Conservation (phyloP, 2,329 filamentous ascomycete genomes). For the Aspergillus terreus region DNA sequence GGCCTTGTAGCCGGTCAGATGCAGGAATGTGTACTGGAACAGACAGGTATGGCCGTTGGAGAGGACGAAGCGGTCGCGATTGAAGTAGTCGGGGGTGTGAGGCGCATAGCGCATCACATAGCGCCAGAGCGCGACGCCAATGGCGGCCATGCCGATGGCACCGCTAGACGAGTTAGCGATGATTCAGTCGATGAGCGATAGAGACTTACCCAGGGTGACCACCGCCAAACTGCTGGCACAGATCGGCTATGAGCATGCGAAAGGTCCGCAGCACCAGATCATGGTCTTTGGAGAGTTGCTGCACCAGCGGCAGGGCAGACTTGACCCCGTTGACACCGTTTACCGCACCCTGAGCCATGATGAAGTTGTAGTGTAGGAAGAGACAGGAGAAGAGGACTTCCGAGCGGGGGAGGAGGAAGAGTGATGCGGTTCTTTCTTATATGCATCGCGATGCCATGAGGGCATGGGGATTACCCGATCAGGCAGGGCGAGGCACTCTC, state of each 20-base stretch:
- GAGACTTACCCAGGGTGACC: conserved; percentile 60
- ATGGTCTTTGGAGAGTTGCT: conserved; percentile 25
- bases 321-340: conserved; percentile 9
- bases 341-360: conserved; percentile 17
- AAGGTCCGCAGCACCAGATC: conserved; percentile 59
- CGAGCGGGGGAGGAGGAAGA: too few relatives aligned
- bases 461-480: conserved; percentile 10
- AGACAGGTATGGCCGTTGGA: conserved; percentile 40
- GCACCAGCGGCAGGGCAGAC: conserved; percentile 18
- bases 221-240: conserved; percentile 67
- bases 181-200: background rate
- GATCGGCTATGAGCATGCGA: conserved; percentile 61
- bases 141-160: conserved; percentile 44
- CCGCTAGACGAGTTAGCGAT: conserved; percentile 31
- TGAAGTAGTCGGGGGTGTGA: conserved; percentile 37
- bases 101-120: conserved; percentile 43
- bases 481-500: conserved; percentile 14
- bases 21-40: conserved; percentile 30
- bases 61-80: conserved; percentile 44
- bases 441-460: background rate
- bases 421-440: background rate
- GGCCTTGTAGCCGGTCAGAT: conserved; percentile 28
- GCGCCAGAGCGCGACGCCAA: conserved; percentile 42
- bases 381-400: too few relatives aligned
- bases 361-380: background rate